Evolutionary conservation across 805 yeast genomes (phyloP).

Genomic region (Nakazawaea wickerhamii): DNA sequence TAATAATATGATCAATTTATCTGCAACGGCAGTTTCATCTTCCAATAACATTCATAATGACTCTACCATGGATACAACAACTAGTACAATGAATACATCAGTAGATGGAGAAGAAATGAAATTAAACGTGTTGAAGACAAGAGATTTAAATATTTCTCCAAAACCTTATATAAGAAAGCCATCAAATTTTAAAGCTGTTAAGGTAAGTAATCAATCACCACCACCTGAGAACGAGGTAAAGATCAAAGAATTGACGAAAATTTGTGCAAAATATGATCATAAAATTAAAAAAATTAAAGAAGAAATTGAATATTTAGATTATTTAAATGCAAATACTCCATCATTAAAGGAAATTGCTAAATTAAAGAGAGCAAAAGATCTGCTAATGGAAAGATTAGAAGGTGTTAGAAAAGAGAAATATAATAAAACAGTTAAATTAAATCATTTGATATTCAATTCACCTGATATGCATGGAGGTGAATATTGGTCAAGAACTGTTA

Average conservation of each 20-base stretch:
- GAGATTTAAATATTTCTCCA: conserved; percentile 7
- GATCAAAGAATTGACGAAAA: conserved; percentile 4
- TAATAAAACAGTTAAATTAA: conserved; percentile 9
- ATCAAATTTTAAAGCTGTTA: conserved; percentile 10
- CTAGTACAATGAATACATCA: background rate
- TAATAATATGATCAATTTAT: conserved; percentile 2
- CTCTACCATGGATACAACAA: background rate
- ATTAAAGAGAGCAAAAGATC: conserved; percentile 10
- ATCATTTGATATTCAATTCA: conserved; percentile 10
- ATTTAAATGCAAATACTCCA: conserved; percentile 7
- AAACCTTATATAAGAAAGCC: conserved; percentile 5
- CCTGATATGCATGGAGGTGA: conserved; percentile 12
- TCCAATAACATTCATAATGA: background rate
- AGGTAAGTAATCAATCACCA: background rate
- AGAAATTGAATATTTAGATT: conserved; percentile 11
- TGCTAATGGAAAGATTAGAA: conserved; percentile 10
- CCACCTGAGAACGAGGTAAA: conserved; percentile 6
- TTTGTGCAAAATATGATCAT: conserved; percentile 1
- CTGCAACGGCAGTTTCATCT: background rate
- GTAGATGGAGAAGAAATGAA: background rate
- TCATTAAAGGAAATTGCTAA: conserved; percentile 10
- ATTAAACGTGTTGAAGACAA: conserved; percentile 8
- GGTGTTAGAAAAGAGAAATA: conserved; percentile 12
- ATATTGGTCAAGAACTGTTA: conserved; percentile 12
- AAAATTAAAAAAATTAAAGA: conserved; percentile 8